Conservation (phyloP, 2,329 filamentous ascomycete genomes). For the Aureobasidium zeae region DNA sequence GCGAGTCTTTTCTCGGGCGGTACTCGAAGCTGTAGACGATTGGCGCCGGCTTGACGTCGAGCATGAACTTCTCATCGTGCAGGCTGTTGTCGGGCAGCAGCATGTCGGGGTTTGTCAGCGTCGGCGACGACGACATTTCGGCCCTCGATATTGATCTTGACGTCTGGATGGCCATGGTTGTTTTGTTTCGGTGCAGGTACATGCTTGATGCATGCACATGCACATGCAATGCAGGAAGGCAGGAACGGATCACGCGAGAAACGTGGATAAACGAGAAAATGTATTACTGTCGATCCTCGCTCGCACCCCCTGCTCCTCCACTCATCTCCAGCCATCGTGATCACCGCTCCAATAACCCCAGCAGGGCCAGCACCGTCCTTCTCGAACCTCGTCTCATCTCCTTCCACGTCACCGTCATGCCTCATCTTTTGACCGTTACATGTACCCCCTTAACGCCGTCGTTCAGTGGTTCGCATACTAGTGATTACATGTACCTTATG, state of each 20-base stretch:
- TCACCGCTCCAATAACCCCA: no score
- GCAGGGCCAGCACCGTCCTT: no score
- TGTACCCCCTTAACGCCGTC: background rate
- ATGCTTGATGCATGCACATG: background rate
- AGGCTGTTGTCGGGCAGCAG: constrained; percentile 58
- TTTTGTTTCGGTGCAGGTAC: constrained; percentile 9
- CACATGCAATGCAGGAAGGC: background rate
- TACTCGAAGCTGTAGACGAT: constrained; percentile 15
- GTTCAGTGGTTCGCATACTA: constrained; percentile 7
- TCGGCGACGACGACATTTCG: constrained; percentile 68
- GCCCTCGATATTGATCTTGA: no score
- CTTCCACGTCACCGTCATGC: no score
- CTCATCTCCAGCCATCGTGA: background rate
- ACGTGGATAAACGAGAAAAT: no score
- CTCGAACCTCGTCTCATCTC: no score
- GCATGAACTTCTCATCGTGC: constrained; percentile 17
- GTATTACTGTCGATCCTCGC: no score
- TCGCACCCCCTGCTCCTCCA: no score
- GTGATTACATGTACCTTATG: background rate
- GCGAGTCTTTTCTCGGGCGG: background rate
- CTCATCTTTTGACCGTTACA: background rate
- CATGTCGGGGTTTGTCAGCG: constrained; percentile 89
- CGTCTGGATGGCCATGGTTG: constrained; percentile 2
- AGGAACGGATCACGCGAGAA: background rate
- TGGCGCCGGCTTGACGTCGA: constrained; percentile 20